These are phyloP conservation scores for Pseudophaeomoniella oleicola DNA, from an alignment of 2,329 filamentous ascomycete genomes.

Conservation along the genomic window DNA sequence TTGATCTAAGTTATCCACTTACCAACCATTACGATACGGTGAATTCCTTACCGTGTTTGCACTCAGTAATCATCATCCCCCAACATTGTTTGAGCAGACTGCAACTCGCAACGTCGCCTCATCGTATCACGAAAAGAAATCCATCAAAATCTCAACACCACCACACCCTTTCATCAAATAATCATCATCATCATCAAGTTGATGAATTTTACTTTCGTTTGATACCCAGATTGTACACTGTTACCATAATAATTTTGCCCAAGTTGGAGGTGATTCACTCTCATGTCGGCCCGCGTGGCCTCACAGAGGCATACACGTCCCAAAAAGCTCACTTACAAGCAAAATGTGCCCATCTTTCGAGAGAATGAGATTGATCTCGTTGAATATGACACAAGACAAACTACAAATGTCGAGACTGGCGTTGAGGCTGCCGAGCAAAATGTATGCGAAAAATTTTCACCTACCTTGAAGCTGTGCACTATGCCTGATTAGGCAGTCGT, in stretches of 20 bases:
- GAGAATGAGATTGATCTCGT: slow-evolving; percentile 84
- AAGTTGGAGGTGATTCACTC: slow-evolving; percentile 1
- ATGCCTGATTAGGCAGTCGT: slow-evolving; percentile 15
- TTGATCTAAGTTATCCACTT: no score
- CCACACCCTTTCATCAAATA: slow-evolving; percentile 39
- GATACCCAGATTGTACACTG: slow-evolving; percentile 49
- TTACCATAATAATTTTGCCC: slow-evolving; percentile 36
- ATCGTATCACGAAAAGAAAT: slow-evolving; percentile 19
- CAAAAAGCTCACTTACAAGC: slow-evolving; percentile 78
- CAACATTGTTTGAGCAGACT: no score
- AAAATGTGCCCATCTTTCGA: slow-evolving; percentile 69
- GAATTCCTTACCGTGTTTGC: no score
- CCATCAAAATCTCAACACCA: slow-evolving; percentile 39
- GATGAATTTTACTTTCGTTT: slow-evolving; percentile 46
- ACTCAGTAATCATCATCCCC: no score
- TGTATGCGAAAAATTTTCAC: slow-evolving; percentile 47
- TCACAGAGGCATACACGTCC: slow-evolving; percentile 30
- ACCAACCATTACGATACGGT: no score
- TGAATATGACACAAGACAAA: slow-evolving; percentile 72
- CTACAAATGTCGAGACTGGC: slow-evolving; percentile 78
- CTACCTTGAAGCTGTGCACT: slow-evolving; percentile 16
- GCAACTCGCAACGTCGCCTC: slow-evolving; percentile 28
- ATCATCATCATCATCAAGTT: slow-evolving; percentile 36
- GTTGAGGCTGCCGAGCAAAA: slow-evolving; percentile 96
- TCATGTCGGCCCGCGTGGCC: slow-evolving; percentile 17